phyloP scores from a whole-genome alignment of 305 asterid genomes.

The Euphrasia arctica region DNA sequence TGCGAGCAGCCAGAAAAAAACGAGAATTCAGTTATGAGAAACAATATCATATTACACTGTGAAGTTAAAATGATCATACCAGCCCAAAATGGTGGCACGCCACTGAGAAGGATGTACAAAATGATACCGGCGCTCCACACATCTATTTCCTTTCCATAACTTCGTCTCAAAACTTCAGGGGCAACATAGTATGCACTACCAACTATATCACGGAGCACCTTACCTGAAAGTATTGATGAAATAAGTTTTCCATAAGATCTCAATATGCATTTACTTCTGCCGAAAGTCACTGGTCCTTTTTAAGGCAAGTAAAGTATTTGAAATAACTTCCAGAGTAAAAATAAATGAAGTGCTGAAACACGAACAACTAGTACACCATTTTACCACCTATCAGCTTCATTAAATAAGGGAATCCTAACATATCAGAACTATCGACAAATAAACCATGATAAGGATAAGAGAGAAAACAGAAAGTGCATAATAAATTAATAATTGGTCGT shows the following conservation, averaged over 20 bases:
- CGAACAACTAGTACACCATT: too few relatives aligned
- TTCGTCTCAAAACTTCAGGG: constrained; percentile 75
- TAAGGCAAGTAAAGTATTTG: too few relatives aligned
- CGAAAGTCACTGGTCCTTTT: too few relatives aligned
- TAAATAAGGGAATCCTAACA: too few relatives aligned
- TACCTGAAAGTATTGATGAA: constrained; percentile 46
- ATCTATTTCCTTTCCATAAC: constrained; percentile 84
- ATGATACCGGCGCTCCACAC: constrained; percentile 96
- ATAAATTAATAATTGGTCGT: too few relatives aligned
- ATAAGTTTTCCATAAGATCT: too few relatives aligned
- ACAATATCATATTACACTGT: not conserved
- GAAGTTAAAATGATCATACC: constrained; percentile 38
- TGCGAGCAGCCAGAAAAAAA: constrained; percentile 27
- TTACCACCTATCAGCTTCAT: too few relatives aligned
- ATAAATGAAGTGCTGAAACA: too few relatives aligned
- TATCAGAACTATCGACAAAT: not conserved
- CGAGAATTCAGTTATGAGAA: not conserved
- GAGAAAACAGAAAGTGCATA: too few relatives aligned
- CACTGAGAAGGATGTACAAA: constrained; percentile 79
- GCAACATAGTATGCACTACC: constrained; percentile 94
- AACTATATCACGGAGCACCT: constrained; percentile 75
- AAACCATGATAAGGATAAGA: too few relatives aligned
- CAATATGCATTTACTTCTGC: too few relatives aligned
- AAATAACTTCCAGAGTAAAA: too few relatives aligned
- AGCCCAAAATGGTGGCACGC: constrained; percentile 97